Conservation (phyloP, 768 basidiomycete genomes). For the Harrya chromipes region DNA sequence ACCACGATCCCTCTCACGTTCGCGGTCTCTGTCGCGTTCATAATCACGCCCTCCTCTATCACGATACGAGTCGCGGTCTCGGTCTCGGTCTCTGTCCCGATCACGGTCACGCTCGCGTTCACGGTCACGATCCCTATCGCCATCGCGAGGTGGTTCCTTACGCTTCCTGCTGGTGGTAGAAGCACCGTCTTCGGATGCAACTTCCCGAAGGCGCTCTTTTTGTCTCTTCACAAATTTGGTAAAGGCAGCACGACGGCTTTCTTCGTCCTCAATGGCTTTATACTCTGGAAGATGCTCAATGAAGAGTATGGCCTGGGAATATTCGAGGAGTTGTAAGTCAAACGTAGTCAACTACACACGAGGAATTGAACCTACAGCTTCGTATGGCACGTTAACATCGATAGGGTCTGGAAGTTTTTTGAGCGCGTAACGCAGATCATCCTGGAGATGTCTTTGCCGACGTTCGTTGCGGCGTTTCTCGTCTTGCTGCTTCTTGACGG, state of each 20-base stretch:
- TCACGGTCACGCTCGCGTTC: conserved; percentile 36
- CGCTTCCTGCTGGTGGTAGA: conserved; percentile 78
- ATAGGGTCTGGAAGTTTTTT: conserved; percentile 84
- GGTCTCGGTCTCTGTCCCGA: conserved; percentile 21
- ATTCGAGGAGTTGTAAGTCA: not conserved
- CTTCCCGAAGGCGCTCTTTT: conserved; percentile 82
- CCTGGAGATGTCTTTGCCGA: conserved; percentile 82
- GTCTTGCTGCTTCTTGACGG: conserved; percentile 73
- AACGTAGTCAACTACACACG: not conserved
- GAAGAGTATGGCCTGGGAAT: conserved; percentile 58
- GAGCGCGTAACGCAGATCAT: conserved; percentile 93
- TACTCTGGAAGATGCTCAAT: conserved; percentile 86
- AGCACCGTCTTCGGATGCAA: conserved; percentile 76
- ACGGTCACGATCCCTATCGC: conserved; percentile 47
- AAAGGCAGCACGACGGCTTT: conserved; percentile 76
- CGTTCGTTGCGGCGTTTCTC: conserved; percentile 87
- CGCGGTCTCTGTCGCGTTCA: conserved; percentile 41
- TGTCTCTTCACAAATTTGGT: conserved; percentile 87
- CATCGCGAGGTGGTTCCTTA: conserved; percentile 63
- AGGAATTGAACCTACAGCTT: conserved; percentile 56
- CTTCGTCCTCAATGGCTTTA: conserved; percentile 86
- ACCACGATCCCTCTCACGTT: conserved; percentile 37
- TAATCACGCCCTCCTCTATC: conserved; percentile 34
- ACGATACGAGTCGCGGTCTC: conserved; percentile 27
- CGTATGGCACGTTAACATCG: conserved; percentile 72